These are phyloP conservation scores for Sporothrix inflata DNA, from an alignment of 2,329 filamentous ascomycete genomes.

Conservation along the genomic window DNA sequence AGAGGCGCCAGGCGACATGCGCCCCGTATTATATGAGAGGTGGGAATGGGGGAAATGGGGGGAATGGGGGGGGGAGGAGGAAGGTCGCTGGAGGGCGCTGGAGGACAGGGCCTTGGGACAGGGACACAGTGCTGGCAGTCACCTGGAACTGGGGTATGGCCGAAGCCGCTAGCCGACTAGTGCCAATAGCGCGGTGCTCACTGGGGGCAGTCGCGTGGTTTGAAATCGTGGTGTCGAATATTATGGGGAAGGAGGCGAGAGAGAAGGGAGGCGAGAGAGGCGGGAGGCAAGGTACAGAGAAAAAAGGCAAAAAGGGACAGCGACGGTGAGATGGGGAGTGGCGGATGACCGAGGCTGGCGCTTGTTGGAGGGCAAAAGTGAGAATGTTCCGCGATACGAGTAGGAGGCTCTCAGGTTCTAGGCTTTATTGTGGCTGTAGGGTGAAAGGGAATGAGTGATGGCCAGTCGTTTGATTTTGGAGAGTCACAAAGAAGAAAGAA, in stretches of 20 bases:
- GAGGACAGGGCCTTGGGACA: too few species aligned
- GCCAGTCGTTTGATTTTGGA: too few species aligned
- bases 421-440: too few species aligned
- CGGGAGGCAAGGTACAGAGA: neutral
- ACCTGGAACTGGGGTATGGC: neutral
- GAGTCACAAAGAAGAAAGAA: too few species aligned
- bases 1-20: slow-evolving; percentile 15
- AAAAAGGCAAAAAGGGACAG: too few species aligned
- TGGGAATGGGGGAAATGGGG: neutral
- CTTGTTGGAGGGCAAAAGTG: too few species aligned
- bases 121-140: too few species aligned
- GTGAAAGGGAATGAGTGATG: too few species aligned
- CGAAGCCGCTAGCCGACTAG: neutral
- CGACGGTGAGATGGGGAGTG: too few species aligned
- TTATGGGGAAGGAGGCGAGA: neutral
- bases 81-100: neutral
- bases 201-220: neutral
- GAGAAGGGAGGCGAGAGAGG: neutral
- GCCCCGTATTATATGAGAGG: neutral
- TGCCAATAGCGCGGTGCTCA: neutral
- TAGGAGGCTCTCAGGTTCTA: neutral
- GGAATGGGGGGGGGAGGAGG: too few species aligned
- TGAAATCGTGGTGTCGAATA: neutral
- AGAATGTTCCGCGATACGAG: too few species aligned
- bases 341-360: too few species aligned